Evolutionary conservation across 169 alveolate genomes (phyloP).

Genomic region (Plasmodium berghei): DNA sequence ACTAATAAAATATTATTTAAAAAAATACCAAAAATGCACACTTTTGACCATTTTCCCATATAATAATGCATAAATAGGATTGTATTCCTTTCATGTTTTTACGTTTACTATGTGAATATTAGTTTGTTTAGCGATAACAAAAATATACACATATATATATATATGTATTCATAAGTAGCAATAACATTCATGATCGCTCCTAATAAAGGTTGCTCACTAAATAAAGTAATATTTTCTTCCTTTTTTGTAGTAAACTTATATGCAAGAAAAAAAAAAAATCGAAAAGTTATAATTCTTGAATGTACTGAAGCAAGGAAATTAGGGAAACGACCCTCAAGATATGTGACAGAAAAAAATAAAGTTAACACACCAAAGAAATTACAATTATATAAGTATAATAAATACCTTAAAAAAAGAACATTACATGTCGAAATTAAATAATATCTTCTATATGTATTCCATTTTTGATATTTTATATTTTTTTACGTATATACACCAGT

Average conservation of each 20-base stretch:
- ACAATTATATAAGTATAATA: slow-evolving; percentile 86
- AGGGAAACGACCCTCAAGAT: slow-evolving; percentile 85
- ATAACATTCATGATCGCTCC: too few species aligned
- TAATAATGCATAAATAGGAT: too few species aligned
- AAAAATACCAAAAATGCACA: too few species aligned
- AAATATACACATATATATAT: too few species aligned
- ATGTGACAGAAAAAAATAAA: slow-evolving; percentile 85
- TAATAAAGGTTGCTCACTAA: too few species aligned
- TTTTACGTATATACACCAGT: background rate
- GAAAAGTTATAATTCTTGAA: slow-evolving; percentile 83
- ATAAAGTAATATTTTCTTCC: slow-evolving; percentile 3
- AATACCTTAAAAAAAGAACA: slow-evolving; percentile 85
- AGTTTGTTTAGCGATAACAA: too few species aligned
- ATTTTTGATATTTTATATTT: background rate
- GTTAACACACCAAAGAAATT: slow-evolving; percentile 85
- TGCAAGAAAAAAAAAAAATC: slow-evolving; percentile 70
- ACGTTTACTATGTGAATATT: too few species aligned
- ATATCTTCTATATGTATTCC: background rate
- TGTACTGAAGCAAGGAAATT: slow-evolving; percentile 85
- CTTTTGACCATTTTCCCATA: too few species aligned
- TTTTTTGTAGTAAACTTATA: slow-evolving; percentile 25
- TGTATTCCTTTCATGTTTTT: too few species aligned
- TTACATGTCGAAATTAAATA: slow-evolving; percentile 85
- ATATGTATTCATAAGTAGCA: too few species aligned
- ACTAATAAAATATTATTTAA: slow-evolving; percentile 3